A percentile compares a stretch with the other conserved stretches of the same genome.
phyloP scores from a whole-genome alignment of 306 rosid species.

The Sophora flavescens region DNA sequence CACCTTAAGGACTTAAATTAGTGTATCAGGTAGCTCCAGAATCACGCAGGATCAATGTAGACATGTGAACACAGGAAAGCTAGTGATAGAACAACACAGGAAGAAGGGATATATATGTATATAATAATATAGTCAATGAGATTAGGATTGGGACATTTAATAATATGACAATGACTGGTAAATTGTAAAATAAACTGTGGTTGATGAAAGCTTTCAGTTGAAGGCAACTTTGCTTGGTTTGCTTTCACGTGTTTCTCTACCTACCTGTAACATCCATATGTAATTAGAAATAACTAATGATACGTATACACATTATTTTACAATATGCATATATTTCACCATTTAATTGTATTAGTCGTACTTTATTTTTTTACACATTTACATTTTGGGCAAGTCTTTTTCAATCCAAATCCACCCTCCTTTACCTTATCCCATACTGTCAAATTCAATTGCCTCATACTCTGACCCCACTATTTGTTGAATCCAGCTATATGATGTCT shows the following conservation, averaged over 20 bases:
- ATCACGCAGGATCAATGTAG: background rate
- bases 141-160: conserved; percentile 28
- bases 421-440: background rate
- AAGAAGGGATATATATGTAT: background rate
- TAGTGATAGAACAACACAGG: background rate
- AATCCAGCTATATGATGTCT: conserved; percentile 8
- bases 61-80: conserved; percentile 5
- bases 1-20: background rate
- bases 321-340: background rate
- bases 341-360: background rate
- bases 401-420: conserved; percentile 2
- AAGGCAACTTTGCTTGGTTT: conserved; percentile 28
- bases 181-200: conserved; percentile 34
- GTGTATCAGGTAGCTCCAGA: conserved; percentile 20
- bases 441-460: background rate
- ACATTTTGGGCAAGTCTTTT: background rate
- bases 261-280: background rate
- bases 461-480: conserved; percentile 24
- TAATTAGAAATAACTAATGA: background rate
- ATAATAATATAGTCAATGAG: conserved; percentile 20
- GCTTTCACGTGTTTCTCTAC: conserved; percentile 6
- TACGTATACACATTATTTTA: background rate
- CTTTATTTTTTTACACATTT: no score
- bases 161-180: conserved; percentile 33
- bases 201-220: conserved; percentile 30